Conservation (phyloP, 768 basidiomycete genomes). For the Lactarius quietus region DNA sequence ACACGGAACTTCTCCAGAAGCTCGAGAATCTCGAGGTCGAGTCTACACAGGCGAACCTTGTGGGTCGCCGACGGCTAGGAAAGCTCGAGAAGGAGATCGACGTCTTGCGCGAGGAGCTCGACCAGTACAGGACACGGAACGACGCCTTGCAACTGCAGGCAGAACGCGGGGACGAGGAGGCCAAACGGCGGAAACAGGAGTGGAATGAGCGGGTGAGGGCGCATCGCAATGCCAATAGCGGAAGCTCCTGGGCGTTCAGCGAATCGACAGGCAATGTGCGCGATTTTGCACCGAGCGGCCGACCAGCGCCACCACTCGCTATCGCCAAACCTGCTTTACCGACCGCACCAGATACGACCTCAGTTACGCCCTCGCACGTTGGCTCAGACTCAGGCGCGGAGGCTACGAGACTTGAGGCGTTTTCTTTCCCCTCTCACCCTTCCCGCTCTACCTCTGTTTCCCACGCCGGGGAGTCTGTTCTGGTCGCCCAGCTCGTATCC, state of each 20-base stretch:
- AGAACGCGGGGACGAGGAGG: slow-evolving; percentile 38
- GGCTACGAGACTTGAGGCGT: background rate
- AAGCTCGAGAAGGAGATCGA: slow-evolving; percentile 80
- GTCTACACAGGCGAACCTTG: slow-evolving; percentile 58
- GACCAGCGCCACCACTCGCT: background rate
- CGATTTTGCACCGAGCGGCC: slow-evolving; percentile 59
- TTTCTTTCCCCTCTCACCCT: slow-evolving; percentile 31
- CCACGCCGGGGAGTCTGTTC: slow-evolving; percentile 35
- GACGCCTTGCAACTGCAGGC: slow-evolving; percentile 69
- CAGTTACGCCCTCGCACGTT: background rate
- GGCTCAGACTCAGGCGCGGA: background rate
- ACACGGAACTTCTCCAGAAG: slow-evolving; percentile 72
- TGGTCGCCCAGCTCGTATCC: slow-evolving; percentile 65
- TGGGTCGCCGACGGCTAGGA: slow-evolving; percentile 65
- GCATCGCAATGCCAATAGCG: slow-evolving; percentile 38
- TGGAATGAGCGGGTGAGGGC: slow-evolving; percentile 49
- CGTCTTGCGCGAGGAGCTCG: slow-evolving; percentile 67
- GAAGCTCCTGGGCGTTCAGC: slow-evolving; percentile 28
- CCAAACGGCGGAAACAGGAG: slow-evolving; percentile 41
- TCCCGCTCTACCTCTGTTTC: slow-evolving; percentile 7
- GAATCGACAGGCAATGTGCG: slow-evolving; percentile 36
- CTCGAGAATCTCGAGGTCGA: slow-evolving; percentile 75
- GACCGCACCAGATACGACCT: slow-evolving; percentile 3
- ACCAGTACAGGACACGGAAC: slow-evolving; percentile 66
- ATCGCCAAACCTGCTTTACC: background rate